Evolutionary conservation across 441 rosid species (phyloP), one percentile per base, ranked within the genome.

Genomic region (Populus hybrid): DNA sequence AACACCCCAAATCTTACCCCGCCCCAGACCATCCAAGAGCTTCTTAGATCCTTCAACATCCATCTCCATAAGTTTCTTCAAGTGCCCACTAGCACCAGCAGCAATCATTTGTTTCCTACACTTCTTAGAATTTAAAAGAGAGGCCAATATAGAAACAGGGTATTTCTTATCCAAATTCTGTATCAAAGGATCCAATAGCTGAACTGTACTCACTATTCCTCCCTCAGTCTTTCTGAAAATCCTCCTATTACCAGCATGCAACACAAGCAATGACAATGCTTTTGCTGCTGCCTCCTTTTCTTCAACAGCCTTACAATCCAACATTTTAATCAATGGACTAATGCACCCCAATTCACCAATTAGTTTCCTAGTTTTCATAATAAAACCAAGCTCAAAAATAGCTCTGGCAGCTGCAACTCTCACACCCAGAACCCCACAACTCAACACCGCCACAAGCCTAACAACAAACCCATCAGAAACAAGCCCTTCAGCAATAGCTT

Each of bases 271-370:
- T 0, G 97, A 90, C 77, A 95, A 70, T 24, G 97, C 95, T 76
- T 85, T 91, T 1, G 91, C 89, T n/a, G 95, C 97, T 6, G 97
- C 93, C 84, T 92, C 97, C 84, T 88, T 90, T 85, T 93, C 99
- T 75, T 90, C 94, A 12, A 76, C 80, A 50, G 91, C 95, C 83
- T 95, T 95, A 30, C 97, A 97, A 81, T 95, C 98, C 76, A 94
- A 75, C 97, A 92, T 90, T 76, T 86, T 87, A 76, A 90, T 85
- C 85, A 95, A 79, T 7, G 85, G 83, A 71, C 61, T 78, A n/a
- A 85, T 84, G 75, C 89, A 85, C 35, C 91, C 97, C 5, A 78
- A 80, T 75, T 90, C 97, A 42, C 95, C 95, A 66, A 92, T 82
- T 77, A 92, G 97, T 79, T 86, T 93, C 87, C 91, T 81, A 9